A percentile compares a stretch with the other conserved stretches of the same genome.
Evolutionary conservation across 495 filamentous ascomycete species (phyloP).

Genomic region (Lasiosphaeria ovina): DNA sequence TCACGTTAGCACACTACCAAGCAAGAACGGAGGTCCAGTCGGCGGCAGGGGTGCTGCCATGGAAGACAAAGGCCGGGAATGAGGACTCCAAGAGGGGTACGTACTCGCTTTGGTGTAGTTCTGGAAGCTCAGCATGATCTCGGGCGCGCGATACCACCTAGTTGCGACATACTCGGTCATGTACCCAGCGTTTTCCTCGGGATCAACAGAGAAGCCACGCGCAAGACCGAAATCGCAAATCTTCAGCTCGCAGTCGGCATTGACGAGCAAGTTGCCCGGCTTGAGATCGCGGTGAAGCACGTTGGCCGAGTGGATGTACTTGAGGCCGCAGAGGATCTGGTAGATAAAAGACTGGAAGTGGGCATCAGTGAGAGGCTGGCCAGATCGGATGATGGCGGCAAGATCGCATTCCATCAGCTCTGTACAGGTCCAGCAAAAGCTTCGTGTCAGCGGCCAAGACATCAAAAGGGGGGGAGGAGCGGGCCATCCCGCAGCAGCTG

Average conservation of each 20-base stretch:
- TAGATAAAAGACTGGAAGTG: slow-evolving; percentile 96
- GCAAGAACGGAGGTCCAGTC: too few species aligned
- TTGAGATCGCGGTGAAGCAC: slow-evolving; percentile 96
- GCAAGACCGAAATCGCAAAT: slow-evolving; percentile 98
- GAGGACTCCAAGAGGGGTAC: slow-evolving; percentile 36
- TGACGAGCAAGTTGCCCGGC: slow-evolving; percentile 94
- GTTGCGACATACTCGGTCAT: slow-evolving; percentile 99
- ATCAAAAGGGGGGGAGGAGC: background rate
- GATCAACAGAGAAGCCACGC: slow-evolving; percentile 92
- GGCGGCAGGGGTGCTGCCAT: too few species aligned
- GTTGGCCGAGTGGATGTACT: slow-evolving; percentile 98
- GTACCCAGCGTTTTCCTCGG: slow-evolving; percentile 97
- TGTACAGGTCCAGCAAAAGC: slow-evolving; percentile 31
- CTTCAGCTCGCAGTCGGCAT: slow-evolving; percentile 98
- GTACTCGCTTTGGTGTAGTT: slow-evolving; percentile 99
- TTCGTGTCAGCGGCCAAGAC: background rate
- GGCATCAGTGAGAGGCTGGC: slow-evolving; percentile 92
- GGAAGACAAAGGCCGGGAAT: background rate
- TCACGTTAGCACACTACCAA: slow-evolving; percentile 13
- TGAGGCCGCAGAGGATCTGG: slow-evolving; percentile 91
- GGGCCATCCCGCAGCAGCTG: background rate
- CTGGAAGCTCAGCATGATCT: slow-evolving; percentile 99
- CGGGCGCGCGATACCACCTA: slow-evolving; percentile 96
- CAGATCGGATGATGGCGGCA: slow-evolving; percentile 95
- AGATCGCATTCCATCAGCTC: slow-evolving; percentile 99